phyloP scores from a whole-genome alignment of 1,284 basidiomycete species.

The Trichosporon coremiiforme region DNA sequence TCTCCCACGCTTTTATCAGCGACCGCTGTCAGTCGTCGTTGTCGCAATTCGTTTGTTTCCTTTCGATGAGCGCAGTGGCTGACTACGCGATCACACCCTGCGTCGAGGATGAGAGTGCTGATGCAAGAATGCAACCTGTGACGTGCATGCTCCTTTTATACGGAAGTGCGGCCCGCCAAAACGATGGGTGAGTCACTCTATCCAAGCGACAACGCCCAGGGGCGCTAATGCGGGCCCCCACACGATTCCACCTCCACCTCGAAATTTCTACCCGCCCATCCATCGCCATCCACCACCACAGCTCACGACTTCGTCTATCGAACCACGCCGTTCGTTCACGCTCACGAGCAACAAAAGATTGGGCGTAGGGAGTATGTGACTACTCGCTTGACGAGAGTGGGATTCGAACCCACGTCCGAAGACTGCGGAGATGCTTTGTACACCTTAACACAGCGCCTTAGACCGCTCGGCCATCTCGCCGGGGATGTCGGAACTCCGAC shows the following conservation, averaged over 20 bases:
- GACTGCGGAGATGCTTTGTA: neutral
- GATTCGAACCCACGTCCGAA: constrained; percentile 7
- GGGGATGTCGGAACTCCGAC: neutral
- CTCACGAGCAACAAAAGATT: neutral
- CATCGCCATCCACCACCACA: neutral
- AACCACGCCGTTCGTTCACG: neutral
- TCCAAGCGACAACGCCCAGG: no score
- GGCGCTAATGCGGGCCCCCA: no score
- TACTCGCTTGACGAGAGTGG: neutral
- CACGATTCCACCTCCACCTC: no score
- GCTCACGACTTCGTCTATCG: neutral
- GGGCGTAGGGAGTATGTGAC: neutral
- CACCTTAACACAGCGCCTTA: constrained; percentile 32
- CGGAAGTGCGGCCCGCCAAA: no score
- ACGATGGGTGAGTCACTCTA: no score
- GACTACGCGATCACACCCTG: neutral
- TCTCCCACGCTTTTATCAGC: constrained; percentile 20
- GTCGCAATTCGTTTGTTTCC: neutral
- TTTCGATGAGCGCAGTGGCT: neutral
- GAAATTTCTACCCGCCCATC: neutral
- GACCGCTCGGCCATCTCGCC: constrained; percentile 29
- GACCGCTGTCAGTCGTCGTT: neutral
- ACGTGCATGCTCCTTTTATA: no score
- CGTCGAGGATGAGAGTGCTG: no score
- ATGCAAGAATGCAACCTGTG: no score